phyloP scores from a whole-genome alignment of 768 basidiomycete genomes.

The Rhodotorula graminis region DNA sequence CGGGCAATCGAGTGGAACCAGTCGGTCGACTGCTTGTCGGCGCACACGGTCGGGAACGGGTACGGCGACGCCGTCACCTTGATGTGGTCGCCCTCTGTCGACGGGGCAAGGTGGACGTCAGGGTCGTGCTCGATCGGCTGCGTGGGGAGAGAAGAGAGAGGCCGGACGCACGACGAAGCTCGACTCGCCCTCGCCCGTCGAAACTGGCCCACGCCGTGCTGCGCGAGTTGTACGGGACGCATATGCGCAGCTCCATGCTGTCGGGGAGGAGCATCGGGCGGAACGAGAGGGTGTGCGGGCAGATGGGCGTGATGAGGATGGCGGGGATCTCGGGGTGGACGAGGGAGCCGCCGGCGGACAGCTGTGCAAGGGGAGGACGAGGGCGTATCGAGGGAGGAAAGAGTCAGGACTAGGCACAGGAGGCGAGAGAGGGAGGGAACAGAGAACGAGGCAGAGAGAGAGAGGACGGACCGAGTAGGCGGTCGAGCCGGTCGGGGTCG shows the following conservation, averaged over 20 bases:
- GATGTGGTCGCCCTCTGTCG: slow-evolving; percentile 94
- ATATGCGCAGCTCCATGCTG: slow-evolving; percentile 95
- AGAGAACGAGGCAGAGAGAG: background rate
- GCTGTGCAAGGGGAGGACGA: slow-evolving; percentile 46
- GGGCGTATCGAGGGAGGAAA: background rate
- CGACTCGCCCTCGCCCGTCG: slow-evolving; percentile 92
- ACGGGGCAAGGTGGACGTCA: no score
- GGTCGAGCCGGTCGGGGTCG: slow-evolving; percentile 95
- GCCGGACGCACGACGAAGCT: slow-evolving; percentile 76
- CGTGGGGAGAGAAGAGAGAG: background rate
- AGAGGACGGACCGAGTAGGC: slow-evolving; percentile 79
- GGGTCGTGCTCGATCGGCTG: no score
- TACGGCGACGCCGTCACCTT: slow-evolving; percentile 95
- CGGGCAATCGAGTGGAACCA: slow-evolving; percentile 98
- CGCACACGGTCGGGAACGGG: slow-evolving; percentile 97
- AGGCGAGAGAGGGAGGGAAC: background rate
- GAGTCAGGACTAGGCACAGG: background rate
- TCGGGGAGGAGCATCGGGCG: slow-evolving; percentile 97
- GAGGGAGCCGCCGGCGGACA: slow-evolving; percentile 95
- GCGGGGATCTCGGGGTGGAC: slow-evolving; percentile 98
- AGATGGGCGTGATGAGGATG: slow-evolving; percentile 91
- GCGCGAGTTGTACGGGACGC: slow-evolving; percentile 97
- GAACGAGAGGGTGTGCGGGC: slow-evolving; percentile 97
- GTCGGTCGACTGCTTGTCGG: slow-evolving; percentile 93
- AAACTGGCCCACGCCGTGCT: slow-evolving; percentile 99